Conservation (phyloP, 2,329 filamentous ascomycete species). For the Fusarium multiceps region DNA sequence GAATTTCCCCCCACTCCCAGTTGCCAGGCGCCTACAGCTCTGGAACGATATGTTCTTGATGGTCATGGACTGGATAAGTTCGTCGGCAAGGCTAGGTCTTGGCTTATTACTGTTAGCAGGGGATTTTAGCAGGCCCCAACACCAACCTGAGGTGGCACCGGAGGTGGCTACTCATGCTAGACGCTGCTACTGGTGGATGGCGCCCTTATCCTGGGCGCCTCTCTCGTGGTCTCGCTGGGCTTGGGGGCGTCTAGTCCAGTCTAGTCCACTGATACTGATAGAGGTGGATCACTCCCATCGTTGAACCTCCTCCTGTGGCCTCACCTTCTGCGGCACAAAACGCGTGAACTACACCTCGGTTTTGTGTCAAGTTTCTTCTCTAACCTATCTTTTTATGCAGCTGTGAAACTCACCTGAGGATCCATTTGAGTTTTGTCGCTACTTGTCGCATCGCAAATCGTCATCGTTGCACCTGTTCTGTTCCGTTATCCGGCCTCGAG, state of each 20-base stretch:
- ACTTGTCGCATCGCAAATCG: slow-evolving; percentile 28
- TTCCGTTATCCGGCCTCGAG: slow-evolving; percentile 29
- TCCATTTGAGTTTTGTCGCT: slow-evolving; percentile 35
- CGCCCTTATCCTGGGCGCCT: slow-evolving; percentile 36
- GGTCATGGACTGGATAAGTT: slow-evolving; percentile 17
- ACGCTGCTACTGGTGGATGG: slow-evolving; percentile 30
- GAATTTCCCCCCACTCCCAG: slow-evolving; percentile 29
- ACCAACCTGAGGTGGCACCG: slow-evolving; percentile 31
- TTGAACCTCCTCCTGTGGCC: slow-evolving; percentile 47
- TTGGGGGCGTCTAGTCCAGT: slow-evolving; percentile 30
- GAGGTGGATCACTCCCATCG: slow-evolving; percentile 42
- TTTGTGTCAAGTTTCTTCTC: slow-evolving; percentile 46
- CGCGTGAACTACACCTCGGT: slow-evolving; percentile 46
- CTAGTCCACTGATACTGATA: slow-evolving; percentile 28
- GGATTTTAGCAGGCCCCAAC: slow-evolving; percentile 20
- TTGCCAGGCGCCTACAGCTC: slow-evolving; percentile 29
- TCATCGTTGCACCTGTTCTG: slow-evolving; percentile 32
- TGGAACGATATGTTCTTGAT: slow-evolving; percentile 8
- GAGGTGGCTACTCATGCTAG: slow-evolving; percentile 28
- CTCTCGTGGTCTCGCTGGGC: slow-evolving; percentile 27
- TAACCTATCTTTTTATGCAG: slow-evolving; percentile 45
- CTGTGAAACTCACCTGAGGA: slow-evolving; percentile 42
- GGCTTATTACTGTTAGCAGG: slow-evolving; percentile 39
- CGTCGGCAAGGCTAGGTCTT: slow-evolving; percentile 39
- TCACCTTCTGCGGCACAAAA: slow-evolving; percentile 49